Evolutionary conservation across 768 basidiomycete genomes (phyloP).

Genomic region (Chalciporus chontae): DNA sequence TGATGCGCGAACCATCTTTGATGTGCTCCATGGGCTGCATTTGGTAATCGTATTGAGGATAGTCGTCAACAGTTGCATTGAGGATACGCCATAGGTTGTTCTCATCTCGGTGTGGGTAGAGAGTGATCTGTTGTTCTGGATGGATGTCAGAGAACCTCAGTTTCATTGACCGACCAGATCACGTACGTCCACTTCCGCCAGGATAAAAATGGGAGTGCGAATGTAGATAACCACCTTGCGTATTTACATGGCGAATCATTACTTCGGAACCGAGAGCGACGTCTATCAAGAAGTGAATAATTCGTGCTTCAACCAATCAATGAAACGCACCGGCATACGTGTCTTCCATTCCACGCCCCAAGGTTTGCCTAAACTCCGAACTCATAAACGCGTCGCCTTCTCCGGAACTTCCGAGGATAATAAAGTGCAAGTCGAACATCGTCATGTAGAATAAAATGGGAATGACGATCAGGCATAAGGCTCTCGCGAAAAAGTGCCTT

Average conservation of each 20-base stretch:
- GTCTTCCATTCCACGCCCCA: slow-evolving; percentile 85
- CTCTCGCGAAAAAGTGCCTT: slow-evolving; percentile 84
- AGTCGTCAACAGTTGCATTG: slow-evolving; percentile 58
- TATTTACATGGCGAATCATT: slow-evolving; percentile 87
- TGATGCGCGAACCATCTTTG: slow-evolving; percentile 64
- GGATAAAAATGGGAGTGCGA: slow-evolving; percentile 92
- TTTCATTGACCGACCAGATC: not conserved
- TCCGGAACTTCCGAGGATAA: slow-evolving; percentile 83
- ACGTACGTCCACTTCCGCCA: slow-evolving; percentile 82
- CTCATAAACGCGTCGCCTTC: slow-evolving; percentile 99
- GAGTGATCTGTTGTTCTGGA: slow-evolving; percentile 94
- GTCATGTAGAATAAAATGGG: slow-evolving; percentile 90
- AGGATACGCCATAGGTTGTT: slow-evolving; percentile 91
- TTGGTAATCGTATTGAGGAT: slow-evolving; percentile 47
- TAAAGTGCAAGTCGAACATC: slow-evolving; percentile 96
- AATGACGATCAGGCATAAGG: slow-evolving; percentile 82
- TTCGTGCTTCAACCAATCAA: not conserved
- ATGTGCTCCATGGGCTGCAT: slow-evolving; percentile 59
- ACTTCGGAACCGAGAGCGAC: slow-evolving; percentile 81
- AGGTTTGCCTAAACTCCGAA: slow-evolving; percentile 96
- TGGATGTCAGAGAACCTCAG: not conserved
- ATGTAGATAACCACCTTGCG: slow-evolving; percentile 98
- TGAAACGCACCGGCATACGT: slow-evolving; percentile 76
- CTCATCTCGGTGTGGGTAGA: slow-evolving; percentile 98
- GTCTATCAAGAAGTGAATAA: slow-evolving; percentile 43